These are phyloP conservation scores for Epichloe hybrida DNA, from an alignment of 2,329 filamentous ascomycete species.

Conservation along the genomic window DNA sequence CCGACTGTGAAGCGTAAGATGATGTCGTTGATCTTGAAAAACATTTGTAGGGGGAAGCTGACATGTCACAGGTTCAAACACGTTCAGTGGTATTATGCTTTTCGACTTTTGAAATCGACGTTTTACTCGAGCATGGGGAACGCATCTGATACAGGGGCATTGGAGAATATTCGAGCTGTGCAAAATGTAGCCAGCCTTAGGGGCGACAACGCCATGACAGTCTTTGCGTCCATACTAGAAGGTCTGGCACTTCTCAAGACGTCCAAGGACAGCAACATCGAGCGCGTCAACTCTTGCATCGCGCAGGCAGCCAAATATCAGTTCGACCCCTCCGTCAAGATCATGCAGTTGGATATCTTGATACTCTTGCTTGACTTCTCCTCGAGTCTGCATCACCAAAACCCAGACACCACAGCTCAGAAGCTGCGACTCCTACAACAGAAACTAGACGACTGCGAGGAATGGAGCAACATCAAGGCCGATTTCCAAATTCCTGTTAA, in stretches of 20 bases:
- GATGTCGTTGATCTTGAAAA: no score
- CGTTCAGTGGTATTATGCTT: conserved; percentile 61
- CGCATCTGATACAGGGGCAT: conserved; percentile 45
- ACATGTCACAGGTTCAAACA: conserved; percentile 40
- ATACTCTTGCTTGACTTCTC: conserved; percentile 56
- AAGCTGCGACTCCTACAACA: conserved; percentile 52
- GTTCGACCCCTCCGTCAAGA: conserved; percentile 45
- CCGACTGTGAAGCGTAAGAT: conserved; percentile 51
- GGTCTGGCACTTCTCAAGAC: conserved; percentile 55
- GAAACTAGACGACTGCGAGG: conserved; percentile 43
- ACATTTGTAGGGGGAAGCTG: not conserved
- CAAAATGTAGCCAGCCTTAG: conserved; percentile 43
- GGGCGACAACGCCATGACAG: conserved; percentile 49
- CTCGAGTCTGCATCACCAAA: conserved; percentile 53
- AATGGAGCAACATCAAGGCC: conserved; percentile 33
- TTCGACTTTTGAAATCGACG: conserved; percentile 59
- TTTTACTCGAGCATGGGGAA: conserved; percentile 50
- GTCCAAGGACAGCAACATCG: conserved; percentile 50
- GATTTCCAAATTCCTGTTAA: conserved; percentile 43
- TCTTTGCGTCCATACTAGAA: conserved; percentile 54
- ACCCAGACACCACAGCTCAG: conserved; percentile 37
- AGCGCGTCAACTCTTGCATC: conserved; percentile 58
- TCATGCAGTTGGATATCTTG: conserved; percentile 54
- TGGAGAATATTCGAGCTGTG: conserved; percentile 58
- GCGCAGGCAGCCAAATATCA: conserved; percentile 63